These are phyloP conservation scores for Neonothopanus nambi DNA, from an alignment of 1,284 basidiomycete genomes.

Conservation along the genomic window DNA sequence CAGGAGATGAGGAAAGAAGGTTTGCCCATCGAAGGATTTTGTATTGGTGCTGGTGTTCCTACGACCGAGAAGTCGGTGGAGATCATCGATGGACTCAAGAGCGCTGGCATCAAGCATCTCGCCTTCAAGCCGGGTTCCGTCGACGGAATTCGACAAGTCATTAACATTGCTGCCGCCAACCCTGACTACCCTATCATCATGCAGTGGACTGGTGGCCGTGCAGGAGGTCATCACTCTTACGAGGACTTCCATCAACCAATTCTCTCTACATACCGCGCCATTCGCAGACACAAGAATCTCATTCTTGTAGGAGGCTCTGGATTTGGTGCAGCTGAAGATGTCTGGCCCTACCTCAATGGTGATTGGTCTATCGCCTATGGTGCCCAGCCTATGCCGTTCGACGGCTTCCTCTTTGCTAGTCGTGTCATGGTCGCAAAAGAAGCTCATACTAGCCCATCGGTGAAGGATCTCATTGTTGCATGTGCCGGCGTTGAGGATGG, in stretches of 20 bases:
- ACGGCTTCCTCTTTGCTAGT: slow-evolving; percentile 94
- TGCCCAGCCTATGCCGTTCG: slow-evolving; percentile 97
- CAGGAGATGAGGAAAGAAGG: slow-evolving; percentile 97
- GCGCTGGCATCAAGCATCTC: slow-evolving; percentile 90
- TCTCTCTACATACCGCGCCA: slow-evolving; percentile 85
- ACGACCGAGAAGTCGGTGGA: slow-evolving; percentile 92
- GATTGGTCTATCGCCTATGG: slow-evolving; percentile 90
- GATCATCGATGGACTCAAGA: slow-evolving; percentile 79
- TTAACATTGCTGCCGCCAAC: slow-evolving; percentile 93
- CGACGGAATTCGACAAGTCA: slow-evolving; percentile 95
- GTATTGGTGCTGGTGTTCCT: slow-evolving; percentile 95
- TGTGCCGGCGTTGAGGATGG: slow-evolving; percentile 91
- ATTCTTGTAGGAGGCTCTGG: slow-evolving; percentile 94
- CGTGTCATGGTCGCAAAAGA: slow-evolving; percentile 99
- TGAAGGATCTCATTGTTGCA: slow-evolving; percentile 96
- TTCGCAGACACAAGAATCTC: slow-evolving; percentile 89
- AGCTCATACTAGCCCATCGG: slow-evolving; percentile 90
- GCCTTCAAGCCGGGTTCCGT: slow-evolving; percentile 98
- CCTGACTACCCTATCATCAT: slow-evolving; percentile 98
- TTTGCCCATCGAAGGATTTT: slow-evolving; percentile 95
- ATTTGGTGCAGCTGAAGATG: slow-evolving; percentile 92
- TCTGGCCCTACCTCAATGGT: slow-evolving; percentile 97
- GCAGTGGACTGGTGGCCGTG: slow-evolving; percentile 98
- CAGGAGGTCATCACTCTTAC: slow-evolving; percentile 98
- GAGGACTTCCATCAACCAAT: slow-evolving; percentile 99